Base-by-base conservation (phyloP, 2,329 filamentous ascomycete genomes). In the Cladophialophora exuberans region DNA sequence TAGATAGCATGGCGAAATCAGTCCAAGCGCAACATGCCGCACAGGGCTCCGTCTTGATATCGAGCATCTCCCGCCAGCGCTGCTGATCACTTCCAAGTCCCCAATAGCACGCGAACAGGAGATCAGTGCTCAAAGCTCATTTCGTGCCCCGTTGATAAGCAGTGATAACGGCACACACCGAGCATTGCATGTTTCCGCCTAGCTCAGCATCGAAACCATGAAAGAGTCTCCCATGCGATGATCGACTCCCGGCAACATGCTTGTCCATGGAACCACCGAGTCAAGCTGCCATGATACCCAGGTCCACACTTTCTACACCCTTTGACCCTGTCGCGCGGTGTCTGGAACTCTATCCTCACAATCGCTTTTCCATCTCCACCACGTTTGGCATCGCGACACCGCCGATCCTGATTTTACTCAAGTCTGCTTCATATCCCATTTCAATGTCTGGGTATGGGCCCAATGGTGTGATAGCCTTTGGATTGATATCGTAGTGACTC, bases 371-470 rank as follows among this genome's bases (percentile, higher is more conserved):
- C 46, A 49, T 39, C 33, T 62, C 59, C 30, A 63, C 28, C 36
- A 64, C 62, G 38, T 57, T 60, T 2, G 48, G 54, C 61, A 63
- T 63, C n/a, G 36, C 41, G 9, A 83, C 73, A 15, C 71, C 69
- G 0, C 82, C 82, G 0, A 76, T 70, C 47, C 66, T 70, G 53
- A 84, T 47, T 62, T 75, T 76, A 11, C 64, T 69, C 68, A 79
- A 77, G 56, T 83, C 76, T 7, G 66, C 61, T 58, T 81, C 77
- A 56, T 78, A 79, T 0, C 74, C 76, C 20, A 39, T 35, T 60
- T 84, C 81, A 6, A 86, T 74, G 56, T 83, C 69, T 1, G 83
- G 83, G 62, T 74, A 85, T 0, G 83, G 84, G 0, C 83, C 83
- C 59, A 83, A 65, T 0, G 83, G 83, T n/a, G 83, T 85, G 60